Evolutionary conservation across 2,329 filamentous ascomycete species (phyloP).

Genomic region (Karstenula rhodostoma): DNA sequence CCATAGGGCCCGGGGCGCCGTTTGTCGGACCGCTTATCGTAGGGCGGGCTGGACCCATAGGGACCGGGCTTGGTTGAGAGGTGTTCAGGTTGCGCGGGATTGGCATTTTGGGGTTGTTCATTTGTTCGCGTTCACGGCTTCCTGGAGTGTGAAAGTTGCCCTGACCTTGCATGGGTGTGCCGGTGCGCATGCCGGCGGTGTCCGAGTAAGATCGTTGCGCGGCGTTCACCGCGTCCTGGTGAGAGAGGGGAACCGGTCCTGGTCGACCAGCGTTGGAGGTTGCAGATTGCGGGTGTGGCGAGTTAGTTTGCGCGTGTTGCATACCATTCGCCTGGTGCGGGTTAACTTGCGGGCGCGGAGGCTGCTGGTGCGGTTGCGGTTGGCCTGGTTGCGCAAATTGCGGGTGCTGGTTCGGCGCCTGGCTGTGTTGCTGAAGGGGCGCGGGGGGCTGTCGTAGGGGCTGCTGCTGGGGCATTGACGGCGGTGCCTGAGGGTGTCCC

Average conservation of each 20-base stretch:
- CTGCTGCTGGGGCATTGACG: constrained; percentile 25
- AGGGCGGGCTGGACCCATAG: constrained; percentile 77
- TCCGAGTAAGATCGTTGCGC: constrained; percentile 51
- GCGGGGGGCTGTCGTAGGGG: constrained; percentile 37
- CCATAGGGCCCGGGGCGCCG: constrained; percentile 81
- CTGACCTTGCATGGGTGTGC: constrained; percentile 45
- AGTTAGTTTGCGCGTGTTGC: constrained; percentile 47
- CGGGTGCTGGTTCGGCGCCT: constrained; percentile 37
- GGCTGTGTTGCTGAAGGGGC: constrained; percentile 39
- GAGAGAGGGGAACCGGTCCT: constrained; percentile 51
- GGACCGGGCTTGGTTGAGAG: constrained; percentile 75
- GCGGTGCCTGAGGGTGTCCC: constrained; percentile 22
- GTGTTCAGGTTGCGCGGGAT: constrained; percentile 84
- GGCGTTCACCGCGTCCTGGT: constrained; percentile 54
- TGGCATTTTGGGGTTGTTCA: constrained; percentile 72
- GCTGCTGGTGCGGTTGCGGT: constrained; percentile 38
- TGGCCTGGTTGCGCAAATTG: constrained; percentile 39
- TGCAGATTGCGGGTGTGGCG: constrained; percentile 49
- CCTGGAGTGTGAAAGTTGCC: constrained; percentile 43
- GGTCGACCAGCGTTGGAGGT: constrained; percentile 42
- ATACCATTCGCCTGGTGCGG: constrained; percentile 45
- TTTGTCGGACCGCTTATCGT: constrained; percentile 81
- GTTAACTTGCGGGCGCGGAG: constrained; percentile 47
- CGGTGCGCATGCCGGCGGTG: constrained; percentile 43
- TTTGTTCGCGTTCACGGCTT: constrained; percentile 49